phyloP scores from a whole-genome alignment of 805 yeast species.

The Kregervanrija delftensis region DNA sequence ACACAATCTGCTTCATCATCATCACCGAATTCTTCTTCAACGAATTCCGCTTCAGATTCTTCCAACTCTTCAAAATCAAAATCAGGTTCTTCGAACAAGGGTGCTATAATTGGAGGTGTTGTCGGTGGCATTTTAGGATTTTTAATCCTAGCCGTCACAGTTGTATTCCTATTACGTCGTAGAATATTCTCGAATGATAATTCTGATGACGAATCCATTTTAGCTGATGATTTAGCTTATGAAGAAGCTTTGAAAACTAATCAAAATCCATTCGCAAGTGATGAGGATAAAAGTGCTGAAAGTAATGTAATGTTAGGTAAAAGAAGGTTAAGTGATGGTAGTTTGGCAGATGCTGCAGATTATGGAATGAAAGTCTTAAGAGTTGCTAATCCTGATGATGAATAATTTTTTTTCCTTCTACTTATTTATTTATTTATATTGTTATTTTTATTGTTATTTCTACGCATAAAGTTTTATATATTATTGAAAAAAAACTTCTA shows the following conservation, averaged over 20 bases:
- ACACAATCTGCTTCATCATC: conserved; percentile 20
- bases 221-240: conserved; percentile 49
- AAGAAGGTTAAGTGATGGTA: conserved; percentile 78
- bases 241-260: conserved; percentile 51
- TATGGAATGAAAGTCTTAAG: conserved; percentile 73
- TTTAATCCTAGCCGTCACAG: conserved; percentile 17
- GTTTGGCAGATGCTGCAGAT: conserved; percentile 80
- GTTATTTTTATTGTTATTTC: background rate
- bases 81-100: conserved; percentile 14
- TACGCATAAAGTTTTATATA: too few species aligned
- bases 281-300: conserved; percentile 36
- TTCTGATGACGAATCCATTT: conserved; percentile 30
- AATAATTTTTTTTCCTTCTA: background rate
- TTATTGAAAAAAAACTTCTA: too few species aligned
- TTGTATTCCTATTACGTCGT: conserved; percentile 28
- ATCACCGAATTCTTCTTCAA: conserved; percentile 9
- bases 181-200: conserved; percentile 27
- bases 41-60: conserved; percentile 17
- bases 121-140: conserved; percentile 31
- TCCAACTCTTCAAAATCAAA: conserved; percentile 12
- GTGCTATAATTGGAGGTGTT: conserved; percentile 31
- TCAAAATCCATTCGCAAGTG: conserved; percentile 55
- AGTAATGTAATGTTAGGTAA: conserved; percentile 70
- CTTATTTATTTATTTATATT: background rate
- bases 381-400: conserved; percentile 79